Conservation (phyloP, 2,329 filamentous ascomycete genomes). For the Leptographium flavum region DNA sequence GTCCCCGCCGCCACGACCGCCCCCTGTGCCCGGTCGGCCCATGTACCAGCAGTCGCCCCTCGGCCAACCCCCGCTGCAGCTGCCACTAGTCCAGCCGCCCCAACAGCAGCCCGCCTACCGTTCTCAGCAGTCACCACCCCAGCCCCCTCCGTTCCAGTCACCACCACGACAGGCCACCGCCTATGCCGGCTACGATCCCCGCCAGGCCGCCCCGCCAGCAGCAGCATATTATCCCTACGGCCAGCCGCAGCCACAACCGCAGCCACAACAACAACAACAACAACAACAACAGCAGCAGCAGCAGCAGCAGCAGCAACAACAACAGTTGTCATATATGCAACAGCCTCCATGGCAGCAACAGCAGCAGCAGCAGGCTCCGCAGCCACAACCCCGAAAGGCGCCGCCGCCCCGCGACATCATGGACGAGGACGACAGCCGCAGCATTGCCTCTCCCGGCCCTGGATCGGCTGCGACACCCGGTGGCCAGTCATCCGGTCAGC, state of each 20-base stretch:
- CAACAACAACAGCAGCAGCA: constrained; percentile 14
- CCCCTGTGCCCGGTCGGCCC: constrained; percentile 9
- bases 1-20: neutral
- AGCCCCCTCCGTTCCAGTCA: neutral
- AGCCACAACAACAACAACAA: constrained; percentile 18
- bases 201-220: neutral
- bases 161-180: neutral
- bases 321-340: too few relatives aligned
- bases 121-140: neutral
- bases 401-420: constrained; percentile 38
- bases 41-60: constrained; percentile 12
- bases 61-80: constrained; percentile 11
- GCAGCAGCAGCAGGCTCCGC: constrained; percentile 16
- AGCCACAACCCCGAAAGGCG: constrained; percentile 20
- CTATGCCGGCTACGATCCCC: constrained; percentile 2
- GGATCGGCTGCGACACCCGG: neutral
- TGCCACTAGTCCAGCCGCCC: constrained; percentile 9
- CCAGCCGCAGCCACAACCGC: constrained; percentile 11
- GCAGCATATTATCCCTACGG: constrained; percentile 4
- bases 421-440: constrained; percentile 32
- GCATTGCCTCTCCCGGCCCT: neutral
- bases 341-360: constrained; percentile 15
- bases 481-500: constrained; percentile 17
- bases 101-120: neutral
- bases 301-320: constrained; percentile 7